Evolutionary conservation across 495 filamentous ascomycete genomes (phyloP).

Genomic region (Lophium mytilinum): DNA sequence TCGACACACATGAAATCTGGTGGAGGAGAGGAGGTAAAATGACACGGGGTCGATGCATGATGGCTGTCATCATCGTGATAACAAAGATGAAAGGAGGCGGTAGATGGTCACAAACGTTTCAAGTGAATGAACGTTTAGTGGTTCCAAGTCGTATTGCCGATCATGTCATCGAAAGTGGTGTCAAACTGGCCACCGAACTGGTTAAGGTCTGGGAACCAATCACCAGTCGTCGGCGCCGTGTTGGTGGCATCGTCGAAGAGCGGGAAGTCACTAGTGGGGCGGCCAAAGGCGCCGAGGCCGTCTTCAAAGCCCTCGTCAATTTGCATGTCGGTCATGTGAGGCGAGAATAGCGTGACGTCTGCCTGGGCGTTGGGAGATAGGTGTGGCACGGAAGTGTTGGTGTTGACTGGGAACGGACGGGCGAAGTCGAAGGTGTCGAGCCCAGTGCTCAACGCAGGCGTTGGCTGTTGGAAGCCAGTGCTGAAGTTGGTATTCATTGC

Average conservation of each 20-base stretch:
- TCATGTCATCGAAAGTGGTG: conserved; percentile 17
- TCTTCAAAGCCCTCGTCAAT: conserved; percentile 23
- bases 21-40: no score
- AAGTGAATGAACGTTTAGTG: no score
- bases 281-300: conserved; percentile 3
- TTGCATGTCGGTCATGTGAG: conserved; percentile 8
- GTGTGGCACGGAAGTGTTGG: conserved; percentile 7
- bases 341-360: conserved; percentile 22
- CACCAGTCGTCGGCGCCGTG: neutral
- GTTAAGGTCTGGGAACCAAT: conserved; percentile 19
- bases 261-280: conserved; percentile 17
- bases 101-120: no score
- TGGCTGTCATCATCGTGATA: no score
- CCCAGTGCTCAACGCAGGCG: conserved; percentile 19
- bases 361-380: conserved; percentile 21
- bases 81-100: no score
- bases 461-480: conserved; percentile 23
- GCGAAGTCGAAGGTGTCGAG: conserved; percentile 2
- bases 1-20: no score
- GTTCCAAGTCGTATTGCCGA: neutral
- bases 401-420: conserved; percentile 8
- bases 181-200: conserved; percentile 23
- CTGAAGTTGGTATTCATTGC: neutral
- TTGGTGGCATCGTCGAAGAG: conserved; percentile 10
- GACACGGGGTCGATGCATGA: no score